These are phyloP conservation scores for Akanthomyces uredinophilus DNA, from an alignment of 2,329 filamentous ascomycete genomes.

Conservation along the genomic window DNA sequence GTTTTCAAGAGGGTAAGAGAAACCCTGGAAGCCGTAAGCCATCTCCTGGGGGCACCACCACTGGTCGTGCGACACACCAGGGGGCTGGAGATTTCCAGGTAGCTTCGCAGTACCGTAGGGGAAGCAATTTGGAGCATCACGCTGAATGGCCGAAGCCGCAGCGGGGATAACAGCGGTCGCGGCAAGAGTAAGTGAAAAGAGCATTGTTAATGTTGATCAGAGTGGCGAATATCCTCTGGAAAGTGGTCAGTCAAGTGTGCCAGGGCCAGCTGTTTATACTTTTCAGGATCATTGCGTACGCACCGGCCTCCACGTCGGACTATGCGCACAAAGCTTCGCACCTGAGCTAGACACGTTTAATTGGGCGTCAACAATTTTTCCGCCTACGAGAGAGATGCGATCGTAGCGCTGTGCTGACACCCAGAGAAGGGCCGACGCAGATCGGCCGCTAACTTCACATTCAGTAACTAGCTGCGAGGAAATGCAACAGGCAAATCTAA, in stretches of 20 bases:
- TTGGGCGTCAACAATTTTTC: neutral
- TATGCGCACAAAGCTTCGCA: neutral
- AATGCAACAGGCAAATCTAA: neutral
- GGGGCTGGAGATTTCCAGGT: constrained; percentile 13
- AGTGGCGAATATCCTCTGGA: neutral
- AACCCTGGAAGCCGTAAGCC: constrained; percentile 20
- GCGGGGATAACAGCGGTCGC: neutral
- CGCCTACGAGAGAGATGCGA: neutral
- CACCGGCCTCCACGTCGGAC: neutral
- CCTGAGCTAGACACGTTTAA: neutral
- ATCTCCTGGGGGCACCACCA: constrained; percentile 21
- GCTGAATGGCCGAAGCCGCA: neutral
- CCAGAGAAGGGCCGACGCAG: neutral
- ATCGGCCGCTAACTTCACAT: neutral
- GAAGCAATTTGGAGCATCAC: constrained; percentile 17
- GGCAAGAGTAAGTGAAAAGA: neutral
- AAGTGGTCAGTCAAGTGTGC: neutral
- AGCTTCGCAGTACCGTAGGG: constrained; percentile 18
- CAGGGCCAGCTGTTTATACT: neutral
- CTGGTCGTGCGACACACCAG: constrained; percentile 14
- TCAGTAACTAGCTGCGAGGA: neutral
- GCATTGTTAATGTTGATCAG: neutral
- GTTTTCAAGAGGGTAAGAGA: constrained; percentile 20
- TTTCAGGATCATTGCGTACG: neutral
- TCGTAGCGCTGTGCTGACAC: constrained; percentile 2